These are phyloP conservation scores for Vigna trinervia DNA, from an alignment of 306 rosid genomes.

Conservation along the genomic window DNA sequence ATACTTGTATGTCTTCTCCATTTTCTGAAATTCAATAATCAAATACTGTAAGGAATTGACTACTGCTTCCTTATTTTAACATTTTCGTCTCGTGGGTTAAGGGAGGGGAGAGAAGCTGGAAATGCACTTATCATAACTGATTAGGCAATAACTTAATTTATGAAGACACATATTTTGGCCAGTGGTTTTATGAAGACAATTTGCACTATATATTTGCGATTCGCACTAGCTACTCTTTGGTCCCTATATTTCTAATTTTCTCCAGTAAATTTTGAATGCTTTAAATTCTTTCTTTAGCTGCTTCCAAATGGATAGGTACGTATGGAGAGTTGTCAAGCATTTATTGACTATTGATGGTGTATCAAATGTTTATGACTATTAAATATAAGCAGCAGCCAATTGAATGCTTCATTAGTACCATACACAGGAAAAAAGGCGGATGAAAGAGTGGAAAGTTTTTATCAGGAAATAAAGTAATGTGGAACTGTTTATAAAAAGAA, in stretches of 20 bases:
- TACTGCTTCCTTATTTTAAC: slow-evolving; percentile 23
- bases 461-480: neutral
- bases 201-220: slow-evolving; percentile 22
- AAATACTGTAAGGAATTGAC: slow-evolving; percentile 30
- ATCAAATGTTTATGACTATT: slow-evolving; percentile 7
- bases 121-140: slow-evolving; percentile 32
- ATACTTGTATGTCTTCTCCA: slow-evolving; percentile 94
- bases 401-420: slow-evolving; percentile 28
- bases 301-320: slow-evolving; percentile 5
- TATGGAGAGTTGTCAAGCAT: slow-evolving; percentile 20
- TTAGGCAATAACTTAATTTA: slow-evolving; percentile 11
- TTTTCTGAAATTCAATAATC: slow-evolving; percentile 73
- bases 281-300: slow-evolving; percentile 11
- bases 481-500: neutral
- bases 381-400: slow-evolving; percentile 31
- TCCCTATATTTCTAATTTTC: neutral
- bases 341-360: neutral
- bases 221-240: slow-evolving; percentile 8
- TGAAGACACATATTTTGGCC: slow-evolving; percentile 10
- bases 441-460: neutral
- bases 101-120: slow-evolving; percentile 14
- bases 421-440: neutral
- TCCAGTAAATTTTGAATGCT: slow-evolving; percentile 24
- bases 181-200: slow-evolving; percentile 31
- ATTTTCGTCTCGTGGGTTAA: slow-evolving; percentile 15